Conservation (phyloP, 2,329 filamentous ascomycete genomes). For the Cytospora piceicola region DNA sequence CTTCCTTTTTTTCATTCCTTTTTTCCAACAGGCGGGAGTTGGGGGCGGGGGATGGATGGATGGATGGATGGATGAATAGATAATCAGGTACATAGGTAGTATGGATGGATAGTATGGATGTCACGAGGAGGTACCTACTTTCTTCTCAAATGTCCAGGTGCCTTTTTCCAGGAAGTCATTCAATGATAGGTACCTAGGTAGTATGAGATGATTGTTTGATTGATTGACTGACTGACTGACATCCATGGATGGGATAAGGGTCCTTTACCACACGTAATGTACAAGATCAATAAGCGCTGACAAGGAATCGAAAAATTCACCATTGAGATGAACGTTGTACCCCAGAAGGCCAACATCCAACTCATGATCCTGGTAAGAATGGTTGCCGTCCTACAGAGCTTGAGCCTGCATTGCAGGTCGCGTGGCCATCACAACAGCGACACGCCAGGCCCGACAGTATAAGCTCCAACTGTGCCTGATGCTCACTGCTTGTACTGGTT, state of each 20-base stretch:
- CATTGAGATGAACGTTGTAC: background rate
- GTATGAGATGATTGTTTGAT: background rate
- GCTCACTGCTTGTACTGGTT: background rate
- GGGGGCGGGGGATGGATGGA: background rate
- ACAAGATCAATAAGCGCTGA: background rate
- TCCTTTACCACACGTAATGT: background rate
- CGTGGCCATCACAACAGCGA: conserved; percentile 3
- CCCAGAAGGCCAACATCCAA: background rate
- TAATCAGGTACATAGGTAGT: too few relatives aligned
- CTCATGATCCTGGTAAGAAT: background rate
- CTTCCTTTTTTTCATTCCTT: background rate
- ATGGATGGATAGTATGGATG: background rate
- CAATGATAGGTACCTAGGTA: too few relatives aligned
- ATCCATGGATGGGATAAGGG: background rate
- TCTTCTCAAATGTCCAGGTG: background rate
- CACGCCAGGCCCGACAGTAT: background rate
- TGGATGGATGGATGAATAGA: background rate
- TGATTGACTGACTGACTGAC: too few relatives aligned
- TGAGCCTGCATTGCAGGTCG: background rate
- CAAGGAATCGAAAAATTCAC: background rate
- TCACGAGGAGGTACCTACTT: background rate
- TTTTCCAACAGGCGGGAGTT: background rate
- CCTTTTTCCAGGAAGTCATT: background rate
- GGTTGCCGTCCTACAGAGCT: background rate
- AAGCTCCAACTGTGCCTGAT: background rate